Evolutionary conservation across 2,329 filamentous ascomycete species (phyloP), one percentile per base, ranked within the genome.

Genomic region (Simplicillium sp.): DNA sequence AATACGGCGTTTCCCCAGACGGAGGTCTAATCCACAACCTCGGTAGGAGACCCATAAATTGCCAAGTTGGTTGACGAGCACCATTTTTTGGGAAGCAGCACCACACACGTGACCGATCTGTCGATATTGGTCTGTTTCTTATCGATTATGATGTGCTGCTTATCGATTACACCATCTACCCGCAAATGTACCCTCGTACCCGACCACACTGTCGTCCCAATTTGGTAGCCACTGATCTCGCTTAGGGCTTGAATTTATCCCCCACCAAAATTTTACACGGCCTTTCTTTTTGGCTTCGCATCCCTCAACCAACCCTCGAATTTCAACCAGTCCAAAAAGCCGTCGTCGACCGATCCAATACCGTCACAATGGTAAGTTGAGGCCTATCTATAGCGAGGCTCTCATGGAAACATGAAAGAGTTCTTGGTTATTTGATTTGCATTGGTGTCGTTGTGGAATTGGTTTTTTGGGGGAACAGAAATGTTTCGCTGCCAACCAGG

Each of bases 331-430:
- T 54, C 50, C 55, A 55, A 61, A 48, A 57, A 54, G 55, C 60
- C 57, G 57, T 61, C 61, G 56, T 61, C 64, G 66, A 64, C 65
- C 59, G 34, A 41, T 28, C 16, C 61, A 68, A 68, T 65, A 64
- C 67, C 68, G 66, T 73, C 77, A 82, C 74, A 65, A 83, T 83
- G 79, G 79, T 83, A 69, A 82, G 79, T 80, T 69, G 49, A 70
- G 58, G 58, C 61, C 58, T 59, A 57, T 63, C 54, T 47, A 40
- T 48, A 41, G 41, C 47, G 43, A 47, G 49, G 43, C 44, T 36
- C 43, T 47, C 42, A 43, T 13, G 16, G 20, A 25, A 36, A 17
- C 14, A 36, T 41, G 17, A 16, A 31, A 35, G 14, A 11, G 8
- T 28, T n/a, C 9, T 29, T 40, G 34, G 11, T 28, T 31, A 44